Percentiles rank a stretch among this genome's conserved stretches.
Evolutionary conservation across 2,329 filamentous ascomycete species (phyloP).

Genomic region (Diaporthe helianthi): DNA sequence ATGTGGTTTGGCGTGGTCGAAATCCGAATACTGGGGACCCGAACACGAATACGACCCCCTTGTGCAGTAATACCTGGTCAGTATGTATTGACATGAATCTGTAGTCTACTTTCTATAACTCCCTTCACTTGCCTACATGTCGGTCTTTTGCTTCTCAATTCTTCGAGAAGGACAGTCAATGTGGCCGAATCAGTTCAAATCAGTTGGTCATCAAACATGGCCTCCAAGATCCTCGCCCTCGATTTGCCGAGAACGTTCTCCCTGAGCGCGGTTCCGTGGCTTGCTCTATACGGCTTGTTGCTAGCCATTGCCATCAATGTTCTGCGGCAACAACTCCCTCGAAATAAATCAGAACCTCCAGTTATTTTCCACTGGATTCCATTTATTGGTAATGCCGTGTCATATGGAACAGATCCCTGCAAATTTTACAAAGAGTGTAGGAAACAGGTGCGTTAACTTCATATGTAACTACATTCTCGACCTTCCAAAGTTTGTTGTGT

Average conservation of each 20-base stretch:
- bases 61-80: too few relatives aligned
- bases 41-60: slow-evolving; percentile 18
- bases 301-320: slow-evolving; percentile 11
- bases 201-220: slow-evolving; percentile 4
- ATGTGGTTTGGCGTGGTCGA: slow-evolving; percentile 1
- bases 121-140: not conserved
- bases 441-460: slow-evolving; percentile 12
- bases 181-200: not conserved
- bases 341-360: slow-evolving; percentile 13
- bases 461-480: too few relatives aligned
- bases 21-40: slow-evolving; percentile 14
- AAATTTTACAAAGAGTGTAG: slow-evolving; percentile 12
- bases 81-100: not conserved
- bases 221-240: not conserved
- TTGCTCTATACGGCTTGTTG: not conserved
- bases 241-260: not conserved
- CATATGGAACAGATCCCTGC: slow-evolving; percentile 4
- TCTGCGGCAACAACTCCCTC: slow-evolving; percentile 12
- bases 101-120: slow-evolving; percentile 10
- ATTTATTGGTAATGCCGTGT: slow-evolving; percentile 1
- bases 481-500: too few relatives aligned
- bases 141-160: not conserved
- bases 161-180: not conserved
- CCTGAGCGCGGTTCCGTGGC: not conserved
- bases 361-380: slow-evolving; percentile 17